Conservation (phyloP, 495 filamentous ascomycete genomes). For the Oidiodendron maius region DNA sequence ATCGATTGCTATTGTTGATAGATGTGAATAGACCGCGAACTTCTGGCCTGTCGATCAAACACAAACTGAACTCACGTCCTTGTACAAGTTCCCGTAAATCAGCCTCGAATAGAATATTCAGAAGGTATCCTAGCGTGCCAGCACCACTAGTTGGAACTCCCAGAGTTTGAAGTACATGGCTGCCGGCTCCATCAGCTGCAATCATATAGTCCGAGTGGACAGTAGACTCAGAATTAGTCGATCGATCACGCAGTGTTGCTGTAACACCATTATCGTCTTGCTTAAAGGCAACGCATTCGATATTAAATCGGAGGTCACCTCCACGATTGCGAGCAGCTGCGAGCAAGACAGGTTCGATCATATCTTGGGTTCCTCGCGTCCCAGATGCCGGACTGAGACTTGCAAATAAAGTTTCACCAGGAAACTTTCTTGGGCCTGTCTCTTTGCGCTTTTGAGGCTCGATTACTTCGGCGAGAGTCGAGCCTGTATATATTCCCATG, state of each 20-base stretch:
- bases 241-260: slow-evolving; percentile 4
- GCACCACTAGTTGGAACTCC: slow-evolving; percentile 17
- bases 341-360: slow-evolving; percentile 40
- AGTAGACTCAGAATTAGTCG: background rate
- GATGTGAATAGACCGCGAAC: slow-evolving; percentile 28
- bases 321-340: slow-evolving; percentile 24
- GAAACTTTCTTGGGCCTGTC: background rate
- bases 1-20: slow-evolving; percentile 34
- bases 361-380: slow-evolving; percentile 44
- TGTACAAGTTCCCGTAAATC: slow-evolving; percentile 22
- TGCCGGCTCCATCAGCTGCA: slow-evolving; percentile 15
- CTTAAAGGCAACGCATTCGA: slow-evolving; percentile 10
- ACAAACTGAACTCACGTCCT: slow-evolving; percentile 22
- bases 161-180: slow-evolving; percentile 7
- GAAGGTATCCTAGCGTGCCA: slow-evolving; percentile 29
- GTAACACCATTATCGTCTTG: slow-evolving; percentile 8
- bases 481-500: slow-evolving; percentile 26
- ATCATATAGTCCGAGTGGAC: slow-evolving; percentile 9
- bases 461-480: slow-evolving; percentile 24
- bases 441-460: slow-evolving; percentile 21
- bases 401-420: slow-evolving; percentile 33
- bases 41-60: slow-evolving; percentile 35
- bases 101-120: slow-evolving; percentile 34
- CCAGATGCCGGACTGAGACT: slow-evolving; percentile 39
- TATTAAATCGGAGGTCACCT: slow-evolving; percentile 23